Evolutionary conservation across 257 asterid species (phyloP), one percentile per base, ranked within the genome.

Genomic region (Nicotiana otophora): DNA sequence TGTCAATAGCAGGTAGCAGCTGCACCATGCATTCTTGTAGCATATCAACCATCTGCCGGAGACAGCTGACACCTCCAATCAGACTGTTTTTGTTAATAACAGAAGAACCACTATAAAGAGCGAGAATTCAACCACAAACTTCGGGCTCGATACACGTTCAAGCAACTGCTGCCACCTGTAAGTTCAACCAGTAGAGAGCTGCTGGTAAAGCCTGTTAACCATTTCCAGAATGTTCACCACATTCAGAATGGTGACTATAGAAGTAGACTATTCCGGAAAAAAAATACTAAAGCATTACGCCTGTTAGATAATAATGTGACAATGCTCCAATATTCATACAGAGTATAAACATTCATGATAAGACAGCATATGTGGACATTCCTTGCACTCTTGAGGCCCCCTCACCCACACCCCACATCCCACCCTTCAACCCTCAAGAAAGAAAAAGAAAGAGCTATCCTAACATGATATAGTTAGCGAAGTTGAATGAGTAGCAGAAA

Each of bases 121-220:
- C 60, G 97, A 92, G 74, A 95, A 80, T 82, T 92, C 93, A 28
- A 91, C 84, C 60, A 92, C 53, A 77, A 88, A 84, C 88, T 85
- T 82, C 5, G 94, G 91, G 76, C 70, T 84, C 33, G 83, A 8
- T 34, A 83, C 80, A 28, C 83, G 94, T 70, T 89, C 87, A 57
- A 88, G 60, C 85, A 81, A 82, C 81, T 78, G 84, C 88, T 91
- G 91, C 97, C 94, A 95, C 99, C 99, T 95, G 99, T 91, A 94
- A 95, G 94, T 94, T 94, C 91, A 95, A 92, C 95, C 97, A 95
- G 99, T 87, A 93, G 94, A 95, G 76, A 95, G 94, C 95, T 91
- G 97, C 98, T 95, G 91, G 87, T 95, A 90, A 95, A 95, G 93
- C 98, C 99, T 93, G 99, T 88, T 92, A 81, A 88, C 81, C 91